Base-by-base conservation (phyloP, 768 basidiomycete genomes). In the Leccinum variicolor region DNA sequence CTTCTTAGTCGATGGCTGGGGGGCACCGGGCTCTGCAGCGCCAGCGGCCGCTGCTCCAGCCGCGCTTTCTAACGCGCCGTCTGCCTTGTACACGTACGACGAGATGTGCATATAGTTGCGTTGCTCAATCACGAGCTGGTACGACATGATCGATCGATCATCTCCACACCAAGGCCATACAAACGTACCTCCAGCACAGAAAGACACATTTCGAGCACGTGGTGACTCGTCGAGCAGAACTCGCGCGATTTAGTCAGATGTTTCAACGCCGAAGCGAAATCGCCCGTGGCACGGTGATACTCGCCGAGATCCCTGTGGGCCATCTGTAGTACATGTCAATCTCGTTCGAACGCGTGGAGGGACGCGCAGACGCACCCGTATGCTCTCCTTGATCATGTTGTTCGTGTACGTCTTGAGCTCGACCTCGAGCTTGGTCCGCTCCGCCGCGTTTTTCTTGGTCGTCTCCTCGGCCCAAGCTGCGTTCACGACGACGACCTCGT, bases 351-450 rank as follows among this genome's bases (percentile, higher is more conserved):
- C 52, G 9, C 33, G 13, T 10, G n/a, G 39, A 46, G 33, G 0
- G 6, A 34, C 17, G 19, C 9, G 31, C 29, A 0, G 26, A 77
- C 81, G 68, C 69, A 96, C 94, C 66, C 96, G 79, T 64, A 97
- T 95, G 79, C 92, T 94, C 81, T 98, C 96, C 74, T 97, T 98
- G 79, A 98, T 97, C 87, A 98, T 89, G 71, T 97, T 98, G 65
- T 91, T 94, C 62, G 86, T 81, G 68, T 98, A 98, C 11, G 89
- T 92, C 82, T 94, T 95, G 68, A 98, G 77, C 71, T 98, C 96
- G 6, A 94, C 89, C 75, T 97, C 95, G 57, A 97, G 76, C 70
- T 89, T 92, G n/a, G 81, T 82, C 57, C 78, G 79, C 68, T 95
- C 92, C n/a, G 82, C 81, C 60, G 79, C 75, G 65, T 90, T 92